Base-by-base conservation (phyloP, 2,329 filamentous ascomycete species). In the Ambrosiella beaveri region DNA sequence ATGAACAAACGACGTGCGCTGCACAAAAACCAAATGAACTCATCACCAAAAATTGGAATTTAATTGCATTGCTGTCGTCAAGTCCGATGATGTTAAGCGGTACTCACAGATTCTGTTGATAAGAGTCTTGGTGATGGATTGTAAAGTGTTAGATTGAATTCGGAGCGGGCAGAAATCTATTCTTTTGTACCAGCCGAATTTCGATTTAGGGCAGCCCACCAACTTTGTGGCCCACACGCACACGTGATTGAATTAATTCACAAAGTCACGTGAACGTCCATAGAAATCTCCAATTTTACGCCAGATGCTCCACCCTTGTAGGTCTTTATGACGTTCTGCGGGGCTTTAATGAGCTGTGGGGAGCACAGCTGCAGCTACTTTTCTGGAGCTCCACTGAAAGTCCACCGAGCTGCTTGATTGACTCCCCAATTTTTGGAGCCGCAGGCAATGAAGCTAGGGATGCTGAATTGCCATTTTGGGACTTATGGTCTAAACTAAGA, bases 181-280 rank as follows among this genome's bases (percentile, higher is more conserved):
- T 57, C 59, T 61, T 61, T 61, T 61, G 59, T 61, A 61, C 51
- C 59, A 61, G 17, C 17, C n/a, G 27, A 53, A 50, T 61, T 61
- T 61, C 52, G 52, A 55, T 56, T 61, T 61, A 61, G 59, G 59
- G 59, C 59, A 61, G 37, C 39, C 56, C 52, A 56, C 59, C 11
- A 56, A 58, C 36, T 54, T 59, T 61, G 59, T 58, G 59, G 59
- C 51, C 58, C 45, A 39, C 56, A 61, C 53, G 40, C 39, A 39
- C 59, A 61, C 59, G 59, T 61, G 59, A 61, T 38, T 40, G 17
- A 35, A 39, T 45, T 49, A 19, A 38, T 36, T 50, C 11, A 7
- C 13, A 45, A 17, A 49, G 40, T 61, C 59, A 61, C 59, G 59
- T 61, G 59, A 54, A 4, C 1, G 3, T 2, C 5, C 1, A 51